Evolutionary conservation across 208 protist species (phyloP).

Genomic region (Angomonas deanei): DNA sequence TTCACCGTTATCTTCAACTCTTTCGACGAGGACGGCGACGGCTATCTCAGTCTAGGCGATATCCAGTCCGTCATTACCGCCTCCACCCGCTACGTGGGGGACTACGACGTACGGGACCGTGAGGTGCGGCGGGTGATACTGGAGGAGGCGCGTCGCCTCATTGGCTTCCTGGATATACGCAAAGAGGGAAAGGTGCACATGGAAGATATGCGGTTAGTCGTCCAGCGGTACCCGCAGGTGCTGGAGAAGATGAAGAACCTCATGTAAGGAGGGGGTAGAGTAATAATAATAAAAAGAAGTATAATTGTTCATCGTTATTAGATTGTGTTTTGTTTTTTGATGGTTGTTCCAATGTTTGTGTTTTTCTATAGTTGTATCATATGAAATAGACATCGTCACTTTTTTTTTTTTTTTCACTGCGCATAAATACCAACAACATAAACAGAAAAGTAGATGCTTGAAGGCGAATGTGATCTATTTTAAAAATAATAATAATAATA

Average conservation of each 20-base stretch:
- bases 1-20: slow-evolving; percentile 88
- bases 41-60: slow-evolving; percentile 79
- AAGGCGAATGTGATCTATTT: not conserved
- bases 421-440: not conserved
- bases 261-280: slow-evolving; percentile 26
- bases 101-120: slow-evolving; percentile 69
- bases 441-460: not conserved
- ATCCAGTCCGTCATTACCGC: slow-evolving; percentile 85
- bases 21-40: slow-evolving; percentile 91
- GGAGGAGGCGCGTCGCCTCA: slow-evolving; percentile 73
- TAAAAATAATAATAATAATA: not conserved
- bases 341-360: not conserved
- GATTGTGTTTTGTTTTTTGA: not conserved
- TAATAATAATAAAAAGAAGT: not conserved
- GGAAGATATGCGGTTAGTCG: slow-evolving; percentile 77
- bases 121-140: slow-evolving; percentile 77
- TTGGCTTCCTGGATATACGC: slow-evolving; percentile 79
- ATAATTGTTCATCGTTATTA: not conserved
- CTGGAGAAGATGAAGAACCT: slow-evolving; percentile 90
- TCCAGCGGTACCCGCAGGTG: slow-evolving; percentile 81
- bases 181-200: slow-evolving; percentile 60
- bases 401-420: too few relatives aligned
- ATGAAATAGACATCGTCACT: too few relatives aligned
- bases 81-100: slow-evolving; percentile 84
- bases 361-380: not conserved